Evolutionary conservation across 208 protist genomes (phyloP), one percentile per base, ranked within the genome.

Genomic region (Crithidia bombi): DNA sequence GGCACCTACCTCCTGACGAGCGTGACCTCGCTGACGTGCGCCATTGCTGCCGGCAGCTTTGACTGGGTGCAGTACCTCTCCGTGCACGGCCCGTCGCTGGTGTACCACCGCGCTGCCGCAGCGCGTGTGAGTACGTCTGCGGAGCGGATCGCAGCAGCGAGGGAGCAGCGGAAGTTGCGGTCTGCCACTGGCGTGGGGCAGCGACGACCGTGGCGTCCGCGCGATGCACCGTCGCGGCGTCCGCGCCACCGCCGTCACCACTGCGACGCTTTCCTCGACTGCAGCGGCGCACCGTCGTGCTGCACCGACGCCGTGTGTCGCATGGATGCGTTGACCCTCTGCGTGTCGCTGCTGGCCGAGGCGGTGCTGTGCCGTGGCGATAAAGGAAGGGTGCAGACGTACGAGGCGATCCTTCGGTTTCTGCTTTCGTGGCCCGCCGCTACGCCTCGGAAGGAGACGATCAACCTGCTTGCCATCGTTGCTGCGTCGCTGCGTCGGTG

Each of bases 31-130:
- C 75, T 93, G 46, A 77, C 82, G 1, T 90, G 76, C 39, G 88
- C 88, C 47, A 70, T 93, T 17, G 78, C 77, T 11, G 73, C 85
- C 9, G 85, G 85, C 32, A 82, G 75, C 23, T 67, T 87, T 4
- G 77, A 86, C 49, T 93, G 88, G 88, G 85, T 91, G 65, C 79
- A 84, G 65, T 85, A 87, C 59, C 62, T 93, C 23, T 44, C 76
- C 28, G 76, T 80, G 19, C 81, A 72, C 28, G 73, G 75, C 14
- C 75, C 82, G 0, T 75, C 88, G 23, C 73, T 85, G 25, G 67
- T 70, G n/a, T 81, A 83, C 59, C 75, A 86, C 71, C 65, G 78
- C 39, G 83, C 84, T 12, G 77, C 75, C 35, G 77, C 87, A 19
- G 70, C 83, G 25, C 61, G 69, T 19, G 38, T 65, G 17, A 7